Evolutionary conservation across 306 rosid genomes (phyloP).

Genomic region (Fragaria nilgerrensis): DNA sequence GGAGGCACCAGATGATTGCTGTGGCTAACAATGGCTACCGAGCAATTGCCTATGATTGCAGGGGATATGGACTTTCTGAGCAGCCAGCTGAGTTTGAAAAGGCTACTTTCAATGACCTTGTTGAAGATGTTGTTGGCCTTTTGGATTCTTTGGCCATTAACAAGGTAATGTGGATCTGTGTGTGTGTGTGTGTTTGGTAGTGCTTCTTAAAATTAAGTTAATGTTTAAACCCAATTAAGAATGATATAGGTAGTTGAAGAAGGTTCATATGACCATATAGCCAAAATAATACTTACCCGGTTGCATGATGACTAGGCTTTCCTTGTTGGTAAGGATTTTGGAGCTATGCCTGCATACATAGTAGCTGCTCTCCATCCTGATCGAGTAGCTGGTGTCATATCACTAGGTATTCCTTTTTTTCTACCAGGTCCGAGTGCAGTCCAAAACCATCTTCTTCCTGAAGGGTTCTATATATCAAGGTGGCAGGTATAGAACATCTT

Average conservation of each 20-base stretch:
- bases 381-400: constrained; percentile 40
- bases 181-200: not conserved
- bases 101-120: constrained; percentile 39
- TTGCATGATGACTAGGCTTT: constrained; percentile 33
- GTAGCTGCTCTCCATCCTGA: constrained; percentile 44
- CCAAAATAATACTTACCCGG: not conserved
- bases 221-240: not conserved
- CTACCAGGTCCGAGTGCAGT: constrained; percentile 40
- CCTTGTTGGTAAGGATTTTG: constrained; percentile 54
- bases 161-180: constrained; percentile 33
- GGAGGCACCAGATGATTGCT: constrained; percentile 73
- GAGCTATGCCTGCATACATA: constrained; percentile 43
- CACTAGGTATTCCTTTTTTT: constrained; percentile 52
- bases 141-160: constrained; percentile 51
- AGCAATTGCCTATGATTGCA: constrained; percentile 62
- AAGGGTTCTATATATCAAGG: constrained; percentile 49
- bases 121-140: constrained; percentile 46
- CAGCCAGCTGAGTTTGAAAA: constrained; percentile 54
- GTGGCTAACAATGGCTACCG: constrained; percentile 59
- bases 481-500: constrained; percentile 40
- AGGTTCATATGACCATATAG: not conserved
- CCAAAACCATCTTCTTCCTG: constrained; percentile 42
- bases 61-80: constrained; percentile 83
- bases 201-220: no score
- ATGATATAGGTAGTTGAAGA: not conserved